phyloP scores from a whole-genome alignment of 768 basidiomycete genomes.

The Boletus sensibilis region DNA sequence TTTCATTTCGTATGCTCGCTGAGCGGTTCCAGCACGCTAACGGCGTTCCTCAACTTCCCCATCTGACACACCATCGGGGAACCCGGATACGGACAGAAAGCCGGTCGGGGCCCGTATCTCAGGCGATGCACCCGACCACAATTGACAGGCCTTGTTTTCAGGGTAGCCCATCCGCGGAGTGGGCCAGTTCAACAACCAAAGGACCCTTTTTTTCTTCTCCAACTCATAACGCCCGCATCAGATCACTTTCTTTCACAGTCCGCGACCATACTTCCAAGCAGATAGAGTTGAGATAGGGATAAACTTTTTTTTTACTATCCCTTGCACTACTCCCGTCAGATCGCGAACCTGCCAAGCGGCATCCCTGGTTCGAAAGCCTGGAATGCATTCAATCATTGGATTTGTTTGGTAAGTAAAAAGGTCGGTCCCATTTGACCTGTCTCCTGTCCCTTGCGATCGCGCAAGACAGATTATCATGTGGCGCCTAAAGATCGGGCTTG shows the following conservation, averaged over 20 bases:
- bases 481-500: background rate
- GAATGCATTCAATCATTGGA: background rate
- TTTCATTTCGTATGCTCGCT: background rate
- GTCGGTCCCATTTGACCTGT: background rate
- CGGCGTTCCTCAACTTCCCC: background rate
- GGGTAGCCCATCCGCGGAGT: slow-evolving; percentile 4
- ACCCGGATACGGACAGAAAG: background rate
- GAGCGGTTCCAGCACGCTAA: background rate
- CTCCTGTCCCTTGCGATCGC: background rate
- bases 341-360: background rate
- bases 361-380: background rate
- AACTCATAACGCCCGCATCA: background rate
- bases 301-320: no score
- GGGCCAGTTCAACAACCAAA: slow-evolving; percentile 1
- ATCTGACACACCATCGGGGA: slow-evolving; percentile 5
- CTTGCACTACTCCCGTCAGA: background rate
- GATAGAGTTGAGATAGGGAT: background rate
- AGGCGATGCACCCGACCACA: background rate
- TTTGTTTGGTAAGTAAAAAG: background rate
- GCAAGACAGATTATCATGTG: background rate
- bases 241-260: slow-evolving; percentile 3
- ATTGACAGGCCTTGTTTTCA: background rate
- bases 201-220: background rate
- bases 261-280: background rate
- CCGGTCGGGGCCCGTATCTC: background rate